Evolutionary conservation across 2,329 filamentous ascomycete genomes (phyloP).

Genomic region (Arthrobotrys sphaeroides): DNA sequence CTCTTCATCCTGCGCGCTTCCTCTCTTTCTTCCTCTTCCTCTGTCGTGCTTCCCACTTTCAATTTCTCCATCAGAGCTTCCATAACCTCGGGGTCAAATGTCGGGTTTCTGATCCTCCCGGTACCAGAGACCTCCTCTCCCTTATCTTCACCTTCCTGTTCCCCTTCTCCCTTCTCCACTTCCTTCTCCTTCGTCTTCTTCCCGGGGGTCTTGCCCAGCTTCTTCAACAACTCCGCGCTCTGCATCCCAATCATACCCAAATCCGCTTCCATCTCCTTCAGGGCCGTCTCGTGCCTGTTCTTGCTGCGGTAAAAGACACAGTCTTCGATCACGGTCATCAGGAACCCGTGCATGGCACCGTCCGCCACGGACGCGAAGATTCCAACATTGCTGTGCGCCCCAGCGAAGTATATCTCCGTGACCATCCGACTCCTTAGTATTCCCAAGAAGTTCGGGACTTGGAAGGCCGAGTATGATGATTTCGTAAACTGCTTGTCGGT

Average conservation of each 20-base stretch:
- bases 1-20: background rate
- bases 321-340: slow-evolving; percentile 87
- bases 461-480: slow-evolving; percentile 87
- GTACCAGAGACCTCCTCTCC: slow-evolving; percentile 41
- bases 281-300: slow-evolving; percentile 74
- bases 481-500: slow-evolving; percentile 65
- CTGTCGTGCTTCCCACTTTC: slow-evolving; percentile 44
- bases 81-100: slow-evolving; percentile 38
- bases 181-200: slow-evolving; percentile 13
- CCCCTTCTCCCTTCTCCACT: background rate
- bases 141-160: slow-evolving; percentile 12
- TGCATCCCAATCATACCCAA: slow-evolving; percentile 66
- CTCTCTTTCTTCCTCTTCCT: slow-evolving; percentile 48
- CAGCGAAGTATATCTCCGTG: slow-evolving; percentile 87
- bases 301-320: slow-evolving; percentile 83
- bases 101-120: slow-evolving; percentile 35
- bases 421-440: slow-evolving; percentile 62
- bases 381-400: slow-evolving; percentile 84
- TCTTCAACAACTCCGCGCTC: slow-evolving; percentile 54
- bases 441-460: slow-evolving; percentile 73
- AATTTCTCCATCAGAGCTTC: slow-evolving; percentile 51
- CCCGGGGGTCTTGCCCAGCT: slow-evolving; percentile 32
- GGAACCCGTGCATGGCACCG: slow-evolving; percentile 84
- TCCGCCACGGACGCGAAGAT: slow-evolving; percentile 92
- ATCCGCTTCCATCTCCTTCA: slow-evolving; percentile 75